Percentiles rank a stretch among this genome's conserved stretches.
Evolutionary conservation across 345 rosid genomes (phyloP).

Genomic region (Cochlearia excelsa): DNA sequence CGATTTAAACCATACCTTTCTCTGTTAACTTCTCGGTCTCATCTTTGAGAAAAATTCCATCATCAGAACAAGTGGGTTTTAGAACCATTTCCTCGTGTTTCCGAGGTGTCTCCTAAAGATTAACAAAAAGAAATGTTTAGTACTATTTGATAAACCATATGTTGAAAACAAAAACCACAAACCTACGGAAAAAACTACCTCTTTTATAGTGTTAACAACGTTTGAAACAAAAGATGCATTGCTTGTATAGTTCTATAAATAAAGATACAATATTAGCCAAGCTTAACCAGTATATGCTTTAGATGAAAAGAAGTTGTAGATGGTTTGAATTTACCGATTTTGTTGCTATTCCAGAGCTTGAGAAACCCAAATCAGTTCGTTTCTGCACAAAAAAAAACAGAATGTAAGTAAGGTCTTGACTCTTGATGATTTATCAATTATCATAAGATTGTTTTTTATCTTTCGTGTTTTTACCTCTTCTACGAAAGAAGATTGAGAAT

Average conservation of each 20-base stretch:
- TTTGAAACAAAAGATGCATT: neutral
- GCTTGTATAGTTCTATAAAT: neutral
- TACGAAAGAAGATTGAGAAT: slow-evolving; percentile 23
- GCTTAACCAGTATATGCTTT: neutral
- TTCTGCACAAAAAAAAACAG: slow-evolving; percentile 31
- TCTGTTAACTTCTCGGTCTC: slow-evolving; percentile 7
- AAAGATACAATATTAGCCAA: neutral
- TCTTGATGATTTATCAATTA: slow-evolving; percentile 6
- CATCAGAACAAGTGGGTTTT: slow-evolving; percentile 17
- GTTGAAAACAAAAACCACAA: neutral
- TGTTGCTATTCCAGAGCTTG: slow-evolving; percentile 19
- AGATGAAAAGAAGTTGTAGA: no score
- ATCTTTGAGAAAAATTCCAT: slow-evolving; percentile 24
- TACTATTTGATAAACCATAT: neutral
- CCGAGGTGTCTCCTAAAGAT: slow-evolving; percentile 16
- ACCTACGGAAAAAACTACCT: neutral
- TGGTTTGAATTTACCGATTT: slow-evolving; percentile 19
- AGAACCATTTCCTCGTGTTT: slow-evolving; percentile 15
- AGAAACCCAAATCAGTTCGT: slow-evolving; percentile 18
- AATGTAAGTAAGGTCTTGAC: slow-evolving; percentile 7
- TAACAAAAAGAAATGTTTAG: neutral
- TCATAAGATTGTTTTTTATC: neutral
- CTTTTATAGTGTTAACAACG: neutral
- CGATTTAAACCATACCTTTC: slow-evolving; percentile 2
- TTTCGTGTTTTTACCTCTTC: slow-evolving; percentile 19